These are phyloP conservation scores for Cladosporium sp. DNA, from an alignment of 2,329 filamentous ascomycete species.

Conservation along the genomic window DNA sequence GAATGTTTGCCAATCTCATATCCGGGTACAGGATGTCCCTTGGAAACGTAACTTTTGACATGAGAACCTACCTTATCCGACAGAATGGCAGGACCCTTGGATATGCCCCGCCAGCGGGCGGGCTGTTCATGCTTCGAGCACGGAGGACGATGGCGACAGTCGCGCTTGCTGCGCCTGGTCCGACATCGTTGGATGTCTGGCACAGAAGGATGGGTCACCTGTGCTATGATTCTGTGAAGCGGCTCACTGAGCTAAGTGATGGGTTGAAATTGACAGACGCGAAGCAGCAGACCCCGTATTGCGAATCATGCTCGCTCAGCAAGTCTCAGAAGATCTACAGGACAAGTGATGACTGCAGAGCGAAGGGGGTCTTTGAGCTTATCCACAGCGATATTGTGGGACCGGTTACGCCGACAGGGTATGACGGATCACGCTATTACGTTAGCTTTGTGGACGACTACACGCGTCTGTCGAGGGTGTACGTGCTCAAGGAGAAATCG, in stretches of 20 bases:
- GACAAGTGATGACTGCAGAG: neutral
- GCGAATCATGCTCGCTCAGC: neutral
- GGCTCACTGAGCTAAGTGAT: neutral
- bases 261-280: neutral
- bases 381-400: neutral
- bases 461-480: neutral
- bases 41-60: too few species aligned
- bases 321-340: neutral
- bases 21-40: too few species aligned
- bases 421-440: neutral
- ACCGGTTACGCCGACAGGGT: neutral
- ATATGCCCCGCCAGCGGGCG: too few species aligned
- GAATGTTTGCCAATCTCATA: too few species aligned
- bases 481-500: neutral
- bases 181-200: neutral
- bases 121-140: too few species aligned
- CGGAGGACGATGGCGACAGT: too few species aligned
- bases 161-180: too few species aligned
- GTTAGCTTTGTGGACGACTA: neutral
- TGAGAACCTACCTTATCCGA: too few species aligned
- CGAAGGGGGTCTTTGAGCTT: neutral
- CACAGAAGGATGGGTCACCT: neutral
- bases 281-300: neutral
- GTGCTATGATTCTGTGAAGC: neutral
- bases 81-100: too few species aligned